A percentile compares a stretch with the other conserved stretches of the same genome.
These are phyloP conservation scores for Aspergillus sergii DNA, from an alignment of 2,329 filamentous ascomycete species.

Conservation along the genomic window DNA sequence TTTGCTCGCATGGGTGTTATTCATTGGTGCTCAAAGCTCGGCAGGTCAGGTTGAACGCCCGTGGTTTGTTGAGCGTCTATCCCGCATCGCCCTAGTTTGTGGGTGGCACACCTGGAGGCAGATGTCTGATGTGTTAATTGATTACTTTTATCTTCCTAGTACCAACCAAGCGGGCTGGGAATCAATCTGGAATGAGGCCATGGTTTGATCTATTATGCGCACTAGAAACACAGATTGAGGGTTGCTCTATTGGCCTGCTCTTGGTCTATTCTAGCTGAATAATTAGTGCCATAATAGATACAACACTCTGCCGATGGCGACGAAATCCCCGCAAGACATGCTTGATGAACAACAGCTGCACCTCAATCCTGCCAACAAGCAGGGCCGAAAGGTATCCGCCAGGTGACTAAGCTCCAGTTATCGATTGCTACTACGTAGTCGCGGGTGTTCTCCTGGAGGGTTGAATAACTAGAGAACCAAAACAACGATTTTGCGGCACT, in stretches of 20 bases:
- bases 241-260: neutral
- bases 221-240: neutral
- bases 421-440: no score
- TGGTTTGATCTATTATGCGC: constrained; percentile 13
- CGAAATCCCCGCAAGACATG: neutral
- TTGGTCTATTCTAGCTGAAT: neutral
- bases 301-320: neutral
- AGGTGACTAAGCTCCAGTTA: no score
- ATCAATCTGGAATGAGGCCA: constrained; percentile 35
- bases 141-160: constrained; percentile 32
- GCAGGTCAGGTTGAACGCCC: constrained; percentile 29
- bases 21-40: constrained; percentile 37
- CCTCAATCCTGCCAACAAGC: neutral
- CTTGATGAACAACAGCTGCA: neutral
- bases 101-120: constrained; percentile 35
- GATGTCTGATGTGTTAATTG: constrained; percentile 26
- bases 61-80: constrained; percentile 35
- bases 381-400: no score
- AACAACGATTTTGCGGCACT: neutral
- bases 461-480: no score
- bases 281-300: neutral
- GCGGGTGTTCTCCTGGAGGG: no score
- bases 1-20: constrained; percentile 36
- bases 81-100: constrained; percentile 27
- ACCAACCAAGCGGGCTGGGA: constrained; percentile 30